Evolutionary conservation across 345 rosid species (phyloP), one percentile per base, ranked within the genome.

Genomic region (Eucalyptus erythrocorys): DNA sequence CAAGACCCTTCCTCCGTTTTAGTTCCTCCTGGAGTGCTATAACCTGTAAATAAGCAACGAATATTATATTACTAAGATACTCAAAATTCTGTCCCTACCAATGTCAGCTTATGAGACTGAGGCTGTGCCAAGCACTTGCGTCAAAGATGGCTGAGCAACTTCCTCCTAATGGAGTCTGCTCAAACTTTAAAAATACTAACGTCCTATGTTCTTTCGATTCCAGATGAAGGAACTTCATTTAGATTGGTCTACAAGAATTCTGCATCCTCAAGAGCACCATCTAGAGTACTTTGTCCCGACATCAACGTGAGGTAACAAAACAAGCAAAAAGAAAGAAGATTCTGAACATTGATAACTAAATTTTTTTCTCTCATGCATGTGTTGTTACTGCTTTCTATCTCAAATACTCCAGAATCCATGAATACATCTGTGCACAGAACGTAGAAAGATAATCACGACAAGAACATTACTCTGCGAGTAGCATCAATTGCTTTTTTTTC

Each of bases 401-500:
- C 47, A 30, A 37, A 53, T 47, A 61, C 64, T n/a, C 7, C 32
- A 47, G 16, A 21, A 32, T 55, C 51, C 37, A 30, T n/a, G 34
- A 55, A 61, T 37, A 76, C 82, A 37, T 76, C 16, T 27, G 11
- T 40, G 30, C 59, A 37, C 3, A 64, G 64, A 61, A 61, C 48
- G 1, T 27, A 24, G 45, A 22, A 10, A 68, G 81, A 85, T 61
- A 50, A 24, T 86, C 32, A 86, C 4, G 1, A 16, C 43, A 17
- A 61, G 49, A 85, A 85, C 48, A 4, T 88, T 91, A 96, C 98
- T 96, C 89, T 95, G 89, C 92, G 95, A 48, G 91, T 93, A 84
- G 97, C 95, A 90, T 94, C 96, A 91, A 95, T 88, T 87, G 95
- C 96, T 37, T 91, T 93, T 61, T 93, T 96, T 89, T 97, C 97